Conservation (phyloP, 2,329 filamentous ascomycete genomes). For the Pyricularia sp. region DNA sequence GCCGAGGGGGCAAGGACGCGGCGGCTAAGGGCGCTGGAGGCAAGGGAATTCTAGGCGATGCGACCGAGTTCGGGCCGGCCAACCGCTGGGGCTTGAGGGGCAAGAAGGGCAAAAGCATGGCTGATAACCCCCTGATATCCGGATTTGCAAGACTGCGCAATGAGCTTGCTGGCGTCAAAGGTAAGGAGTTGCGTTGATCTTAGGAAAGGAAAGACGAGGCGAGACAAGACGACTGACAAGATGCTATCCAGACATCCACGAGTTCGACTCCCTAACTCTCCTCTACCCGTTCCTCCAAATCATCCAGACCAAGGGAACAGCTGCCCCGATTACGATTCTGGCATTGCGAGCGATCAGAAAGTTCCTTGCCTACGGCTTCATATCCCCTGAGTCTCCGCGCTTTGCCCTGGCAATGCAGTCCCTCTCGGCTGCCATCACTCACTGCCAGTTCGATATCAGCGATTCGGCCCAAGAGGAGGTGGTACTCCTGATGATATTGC, state of each 20-base stretch:
- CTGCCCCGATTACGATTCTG: conserved; percentile 88
- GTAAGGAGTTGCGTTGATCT: conserved; percentile 26
- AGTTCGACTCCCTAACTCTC: conserved; percentile 79
- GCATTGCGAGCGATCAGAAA: conserved; percentile 90
- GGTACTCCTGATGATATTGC: conserved; percentile 83
- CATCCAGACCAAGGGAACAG: conserved; percentile 90
- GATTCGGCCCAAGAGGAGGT: conserved; percentile 93
- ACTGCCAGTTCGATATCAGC: conserved; percentile 94
- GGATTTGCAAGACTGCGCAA: conserved; percentile 83
- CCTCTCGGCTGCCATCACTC: conserved; percentile 85
- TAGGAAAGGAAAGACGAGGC: background rate
- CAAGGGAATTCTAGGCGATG: conserved; percentile 23
- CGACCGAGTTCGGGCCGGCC: conserved; percentile 46
- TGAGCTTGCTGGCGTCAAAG: conserved; percentile 75
- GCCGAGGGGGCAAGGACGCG: conserved; percentile 2
- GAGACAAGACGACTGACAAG: background rate
- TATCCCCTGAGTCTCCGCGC: conserved; percentile 71
- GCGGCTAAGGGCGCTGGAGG: background rate
- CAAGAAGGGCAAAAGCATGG: conserved; percentile 92
- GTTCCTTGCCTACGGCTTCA: conserved; percentile 89
- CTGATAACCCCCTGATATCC: conserved; percentile 92
- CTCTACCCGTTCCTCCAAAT: conserved; percentile 93
- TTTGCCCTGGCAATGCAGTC: conserved; percentile 89
- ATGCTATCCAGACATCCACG: conserved; percentile 54
- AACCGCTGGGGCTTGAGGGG: conserved; percentile 89